Evolutionary conservation across 1,139 yeast genomes (phyloP).

Genomic region (Sugiyamaella japonica): DNA sequence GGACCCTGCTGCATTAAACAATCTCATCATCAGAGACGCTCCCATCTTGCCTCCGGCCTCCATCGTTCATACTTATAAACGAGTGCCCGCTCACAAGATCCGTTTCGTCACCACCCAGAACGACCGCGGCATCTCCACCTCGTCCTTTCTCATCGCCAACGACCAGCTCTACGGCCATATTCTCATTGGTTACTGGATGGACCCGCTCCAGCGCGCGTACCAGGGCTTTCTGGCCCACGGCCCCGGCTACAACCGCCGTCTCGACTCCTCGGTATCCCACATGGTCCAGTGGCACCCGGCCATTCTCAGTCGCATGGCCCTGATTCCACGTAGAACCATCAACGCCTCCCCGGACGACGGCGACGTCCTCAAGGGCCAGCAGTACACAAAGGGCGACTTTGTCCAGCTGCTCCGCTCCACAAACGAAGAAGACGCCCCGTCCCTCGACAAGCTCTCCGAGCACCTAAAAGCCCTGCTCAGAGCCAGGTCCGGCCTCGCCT

Average conservation of each 20-base stretch:
- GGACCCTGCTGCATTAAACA: constrained; percentile 56
- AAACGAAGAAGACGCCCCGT: constrained; percentile 25
- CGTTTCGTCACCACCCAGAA: constrained; percentile 67
- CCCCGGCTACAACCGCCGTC: constrained; percentile 49
- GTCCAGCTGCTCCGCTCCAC: constrained; percentile 32
- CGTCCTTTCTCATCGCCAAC: constrained; percentile 66
- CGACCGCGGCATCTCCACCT: constrained; percentile 59
- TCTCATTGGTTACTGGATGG: constrained; percentile 68
- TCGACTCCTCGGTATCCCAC: constrained; percentile 60
- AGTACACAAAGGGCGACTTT: constrained; percentile 30
- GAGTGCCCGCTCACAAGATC: constrained; percentile 55
- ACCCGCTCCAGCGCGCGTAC: constrained; percentile 64
- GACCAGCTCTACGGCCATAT: constrained; percentile 60
- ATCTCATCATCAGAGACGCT: constrained; percentile 63
- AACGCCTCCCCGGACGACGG: constrained; percentile 34
- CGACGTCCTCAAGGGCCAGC: constrained; percentile 27
- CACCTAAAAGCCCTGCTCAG: constrained; percentile 5
- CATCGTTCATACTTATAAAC: constrained; percentile 68
- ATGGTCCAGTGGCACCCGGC: constrained; percentile 92
- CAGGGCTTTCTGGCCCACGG: constrained; percentile 55
- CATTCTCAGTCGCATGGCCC: constrained; percentile 63
- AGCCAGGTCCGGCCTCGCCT: not conserved
- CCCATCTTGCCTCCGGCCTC: constrained; percentile 54
- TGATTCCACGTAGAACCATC: constrained; percentile 50
- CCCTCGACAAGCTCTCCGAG: constrained; percentile 17